Conservation (phyloP, 23 red algal species). For the Agarophyton chilense region DNA sequence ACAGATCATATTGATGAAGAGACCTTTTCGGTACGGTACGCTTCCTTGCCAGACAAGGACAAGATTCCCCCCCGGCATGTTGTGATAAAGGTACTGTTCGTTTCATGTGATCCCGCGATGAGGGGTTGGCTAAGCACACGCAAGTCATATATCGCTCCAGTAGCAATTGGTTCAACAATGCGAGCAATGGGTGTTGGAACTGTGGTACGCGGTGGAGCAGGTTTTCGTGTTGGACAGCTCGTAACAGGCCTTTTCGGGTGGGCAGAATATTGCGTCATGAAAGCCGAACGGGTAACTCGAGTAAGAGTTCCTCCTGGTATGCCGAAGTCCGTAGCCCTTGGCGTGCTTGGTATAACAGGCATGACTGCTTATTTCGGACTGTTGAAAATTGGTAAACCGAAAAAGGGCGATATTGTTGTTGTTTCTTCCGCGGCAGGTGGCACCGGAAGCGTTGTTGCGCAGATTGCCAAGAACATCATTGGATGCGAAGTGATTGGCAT, state of each 20-base stretch:
- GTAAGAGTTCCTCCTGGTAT: slow-evolving; percentile 29
- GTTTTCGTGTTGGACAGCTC: slow-evolving; percentile 45
- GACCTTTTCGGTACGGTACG: slow-evolving; percentile 13
- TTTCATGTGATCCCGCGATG: slow-evolving; percentile 83
- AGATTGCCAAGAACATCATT: slow-evolving; percentile 75
- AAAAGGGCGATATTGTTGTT: slow-evolving; percentile 67
- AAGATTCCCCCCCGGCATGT: slow-evolving; percentile 28
- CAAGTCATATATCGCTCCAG: slow-evolving; percentile 71
- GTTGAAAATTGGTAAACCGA: slow-evolving; percentile 45
- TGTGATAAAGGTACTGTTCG: slow-evolving; percentile 60
- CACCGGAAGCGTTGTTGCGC: slow-evolving; percentile 68
- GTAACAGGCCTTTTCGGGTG: slow-evolving; percentile 73
- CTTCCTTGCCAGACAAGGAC: not conserved
- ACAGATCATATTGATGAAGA: not conserved
- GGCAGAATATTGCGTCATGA: slow-evolving; percentile 50
- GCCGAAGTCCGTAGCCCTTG: slow-evolving; percentile 24
- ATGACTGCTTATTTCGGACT: slow-evolving; percentile 86
- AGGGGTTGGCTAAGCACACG: slow-evolving; percentile 75
- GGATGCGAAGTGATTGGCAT: slow-evolving; percentile 76
- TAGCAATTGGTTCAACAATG: slow-evolving; percentile 63
- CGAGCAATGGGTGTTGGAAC: slow-evolving; percentile 76
- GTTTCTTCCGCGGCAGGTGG: slow-evolving; percentile 86
- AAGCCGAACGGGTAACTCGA: slow-evolving; percentile 29
- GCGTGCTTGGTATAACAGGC: slow-evolving; percentile 76
- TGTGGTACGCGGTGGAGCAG: slow-evolving; percentile 23